A percentile compares a stretch with the other conserved stretches of the same genome.
phyloP scores from a whole-genome alignment of 225 moss, liverwort and hornwort genomes.

The Pseudoscleropodium purum region DNA sequence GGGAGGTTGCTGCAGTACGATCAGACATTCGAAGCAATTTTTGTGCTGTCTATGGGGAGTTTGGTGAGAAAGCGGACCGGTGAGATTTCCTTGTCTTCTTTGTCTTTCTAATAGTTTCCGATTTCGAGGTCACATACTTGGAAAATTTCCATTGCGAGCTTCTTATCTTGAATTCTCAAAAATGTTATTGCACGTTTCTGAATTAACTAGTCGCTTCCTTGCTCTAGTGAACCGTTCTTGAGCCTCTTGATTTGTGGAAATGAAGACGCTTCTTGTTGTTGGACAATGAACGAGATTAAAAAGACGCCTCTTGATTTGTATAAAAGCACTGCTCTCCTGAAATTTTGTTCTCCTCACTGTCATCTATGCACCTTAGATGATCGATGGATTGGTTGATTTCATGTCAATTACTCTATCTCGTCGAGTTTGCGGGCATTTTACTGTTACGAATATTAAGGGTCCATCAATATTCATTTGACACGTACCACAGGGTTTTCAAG shows the following conservation, averaged over 20 bases:
- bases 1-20: constrained; percentile 62
- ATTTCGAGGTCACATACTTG: not conserved
- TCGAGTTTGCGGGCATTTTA: not conserved
- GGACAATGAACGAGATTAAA: not conserved
- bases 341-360: not conserved
- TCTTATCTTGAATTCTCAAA: not conserved
- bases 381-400: not conserved
- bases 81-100: constrained; percentile 8
- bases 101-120: not conserved
- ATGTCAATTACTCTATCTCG: not conserved
- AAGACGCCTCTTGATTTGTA: not conserved
- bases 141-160: not conserved
- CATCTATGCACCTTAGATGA: not conserved
- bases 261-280: not conserved
- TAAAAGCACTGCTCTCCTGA: not conserved
- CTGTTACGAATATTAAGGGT: not conserved
- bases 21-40: constrained; percentile 69
- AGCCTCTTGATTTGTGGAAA: not conserved
- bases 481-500: not conserved
- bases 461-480: not conserved
- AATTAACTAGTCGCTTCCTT: not conserved
- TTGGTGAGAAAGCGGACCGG: constrained; percentile 85
- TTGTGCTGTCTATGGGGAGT: constrained; percentile 78
- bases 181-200: not conserved
- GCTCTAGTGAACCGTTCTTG: not conserved